Evolutionary conservation across 441 rosid species (phyloP), one percentile per base, ranked within the genome.

Genomic region (Sinapis alba): DNA sequence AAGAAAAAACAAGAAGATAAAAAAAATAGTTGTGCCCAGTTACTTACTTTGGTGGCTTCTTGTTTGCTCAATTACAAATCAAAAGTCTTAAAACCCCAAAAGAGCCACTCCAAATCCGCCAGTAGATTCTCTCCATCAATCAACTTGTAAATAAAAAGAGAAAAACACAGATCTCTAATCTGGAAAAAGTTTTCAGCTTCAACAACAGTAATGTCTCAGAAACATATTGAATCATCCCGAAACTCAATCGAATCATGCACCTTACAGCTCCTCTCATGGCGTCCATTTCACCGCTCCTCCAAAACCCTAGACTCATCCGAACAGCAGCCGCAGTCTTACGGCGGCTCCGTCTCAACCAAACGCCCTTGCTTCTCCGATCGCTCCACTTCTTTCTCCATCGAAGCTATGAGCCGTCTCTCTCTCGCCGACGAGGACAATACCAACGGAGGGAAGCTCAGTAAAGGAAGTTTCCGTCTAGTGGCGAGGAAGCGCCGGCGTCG

Each of bases 351-450:
- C 50, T 43, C 83, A 54, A 83, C 72, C 21, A 96, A 96, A 76
- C 97, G 97, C 12, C 99, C 97, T 53, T 96, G 99, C 75, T 95
- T 90, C 85, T 88, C 97, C 81, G 94, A 93, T 78, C 95, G 99
- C 60, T 80, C 94, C 67, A 96, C 97, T 30, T 87, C 97, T n/a
- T 86, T 93, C 79, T 75, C 97, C 30, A 73, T 88, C 68, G 96
- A 87, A 68, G 83, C 97, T 54, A 23, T 89, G 69, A 65, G 90
- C 45, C 94, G 94, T 77, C 95, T 93, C 72, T 78, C 90, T 61
- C 87, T 86, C 78, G 77, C 87, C n/a, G 90, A 88, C 61, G 86
- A 86, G 21, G 89, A 90, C 60, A 82, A n/a, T n/a, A 45, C 85
- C 51, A 85, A 84, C 78, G 79, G 86, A 80, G 83, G 81, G 62